A percentile compares a stretch with the other conserved stretches of the same genome.
Evolutionary conservation across 2,329 filamentous ascomycete genomes (phyloP).

Genomic region (Claviceps sp.): DNA sequence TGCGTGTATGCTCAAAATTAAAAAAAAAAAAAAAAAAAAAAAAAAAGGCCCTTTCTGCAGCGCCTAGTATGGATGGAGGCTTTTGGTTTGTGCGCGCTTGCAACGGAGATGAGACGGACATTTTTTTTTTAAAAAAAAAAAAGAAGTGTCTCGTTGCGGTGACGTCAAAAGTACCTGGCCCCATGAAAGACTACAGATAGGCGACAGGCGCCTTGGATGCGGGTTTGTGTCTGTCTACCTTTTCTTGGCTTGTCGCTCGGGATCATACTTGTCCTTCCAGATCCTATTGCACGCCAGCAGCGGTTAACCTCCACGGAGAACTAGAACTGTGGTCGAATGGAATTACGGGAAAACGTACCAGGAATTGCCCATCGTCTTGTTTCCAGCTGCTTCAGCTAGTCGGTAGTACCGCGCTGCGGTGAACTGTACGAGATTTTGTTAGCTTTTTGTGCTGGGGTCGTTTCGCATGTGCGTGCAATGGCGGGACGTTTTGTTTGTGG

Average conservation of each 20-base stretch:
- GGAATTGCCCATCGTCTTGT: conserved; percentile 83
- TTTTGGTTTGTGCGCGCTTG: too few relatives aligned
- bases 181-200: too few relatives aligned
- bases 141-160: too few relatives aligned
- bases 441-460: conserved; percentile 21
- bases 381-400: conserved; percentile 75
- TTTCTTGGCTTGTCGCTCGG: conserved; percentile 29
- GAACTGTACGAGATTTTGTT: conserved; percentile 39
- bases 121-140: too few relatives aligned
- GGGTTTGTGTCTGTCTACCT: conserved; percentile 13
- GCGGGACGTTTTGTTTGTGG: background rate
- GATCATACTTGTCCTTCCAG: conserved; percentile 92
- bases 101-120: too few relatives aligned
- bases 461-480: background rate
- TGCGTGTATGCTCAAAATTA: too few relatives aligned
- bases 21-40: too few relatives aligned
- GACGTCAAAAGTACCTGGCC: too few relatives aligned
- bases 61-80: too few relatives aligned
- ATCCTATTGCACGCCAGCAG: conserved; percentile 48
- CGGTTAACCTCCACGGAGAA: background rate
- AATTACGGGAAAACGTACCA: conserved; percentile 52
- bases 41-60: too few relatives aligned
- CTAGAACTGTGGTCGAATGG: conserved; percentile 2
- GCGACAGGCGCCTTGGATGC: too few relatives aligned
- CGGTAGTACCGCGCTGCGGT: conserved; percentile 82